Evolutionary conservation across 768 basidiomycete species (phyloP).

Genomic region (Hygrocybe punicea): DNA sequence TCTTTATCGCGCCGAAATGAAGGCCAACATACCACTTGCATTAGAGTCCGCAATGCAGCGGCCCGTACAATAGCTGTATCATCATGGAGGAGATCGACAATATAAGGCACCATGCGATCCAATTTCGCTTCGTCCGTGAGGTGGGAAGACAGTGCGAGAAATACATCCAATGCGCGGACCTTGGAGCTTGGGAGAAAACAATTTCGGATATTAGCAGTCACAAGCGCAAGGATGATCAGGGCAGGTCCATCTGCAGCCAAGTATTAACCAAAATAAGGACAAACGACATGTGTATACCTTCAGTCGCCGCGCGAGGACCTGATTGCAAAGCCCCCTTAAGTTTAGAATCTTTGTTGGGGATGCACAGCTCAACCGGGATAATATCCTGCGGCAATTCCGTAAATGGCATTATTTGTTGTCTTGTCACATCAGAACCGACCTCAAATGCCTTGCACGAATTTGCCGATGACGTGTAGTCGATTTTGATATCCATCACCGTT

Average conservation of each 20-base stretch:
- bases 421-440: constrained; percentile 36
- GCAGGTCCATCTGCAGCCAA: constrained; percentile 75
- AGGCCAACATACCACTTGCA: constrained; percentile 67
- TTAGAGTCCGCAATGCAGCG: constrained; percentile 69
- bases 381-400: constrained; percentile 51
- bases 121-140: constrained; percentile 94
- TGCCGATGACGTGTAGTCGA: constrained; percentile 49
- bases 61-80: constrained; percentile 81
- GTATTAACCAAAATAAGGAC: background rate
- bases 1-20: background rate
- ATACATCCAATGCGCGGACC: constrained; percentile 78
- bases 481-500: constrained; percentile 50
- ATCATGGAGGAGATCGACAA: constrained; percentile 85
- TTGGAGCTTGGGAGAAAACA: constrained; percentile 84
- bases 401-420: background rate
- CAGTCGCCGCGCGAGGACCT: constrained; percentile 49
- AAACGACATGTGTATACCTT: constrained; percentile 44
- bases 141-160: constrained; percentile 74
- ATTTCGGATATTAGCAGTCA: constrained; percentile 87
- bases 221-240: constrained; percentile 79
- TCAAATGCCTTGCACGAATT: constrained; percentile 54
- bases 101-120: constrained; percentile 89
- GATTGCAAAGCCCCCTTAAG: constrained; percentile 45
- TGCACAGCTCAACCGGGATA: constrained; percentile 71
- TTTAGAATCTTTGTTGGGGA: constrained; percentile 68